Evolutionary conservation across 1,284 basidiomycete species (phyloP).

Genomic region (Austroboletus olivaceoglutinosus): DNA sequence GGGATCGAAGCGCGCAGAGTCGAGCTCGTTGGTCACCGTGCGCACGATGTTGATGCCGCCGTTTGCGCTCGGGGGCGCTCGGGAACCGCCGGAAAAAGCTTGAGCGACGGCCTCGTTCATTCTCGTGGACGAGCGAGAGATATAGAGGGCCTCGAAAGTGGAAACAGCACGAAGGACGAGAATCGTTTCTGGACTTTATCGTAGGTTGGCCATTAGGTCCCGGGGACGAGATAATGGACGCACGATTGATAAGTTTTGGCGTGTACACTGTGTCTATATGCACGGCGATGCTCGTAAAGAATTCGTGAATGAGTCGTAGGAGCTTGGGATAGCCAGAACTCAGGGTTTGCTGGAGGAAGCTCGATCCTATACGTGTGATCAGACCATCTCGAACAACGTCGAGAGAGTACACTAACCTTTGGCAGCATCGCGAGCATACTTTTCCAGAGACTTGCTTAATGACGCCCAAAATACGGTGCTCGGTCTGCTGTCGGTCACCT

Average conservation of each 20-base stretch:
- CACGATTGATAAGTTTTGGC: constrained; percentile 80
- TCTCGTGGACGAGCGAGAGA: constrained; percentile 78
- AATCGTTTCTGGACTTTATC: constrained; percentile 90
- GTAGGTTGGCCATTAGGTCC: constrained; percentile 45
- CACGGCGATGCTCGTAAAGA: constrained; percentile 91
- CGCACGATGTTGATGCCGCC: constrained; percentile 80
- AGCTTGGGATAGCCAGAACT: constrained; percentile 83
- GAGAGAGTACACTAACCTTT: constrained; percentile 51
- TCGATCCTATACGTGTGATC: constrained; percentile 52
- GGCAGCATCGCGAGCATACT: constrained; percentile 71
- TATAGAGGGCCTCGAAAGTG: constrained; percentile 80
- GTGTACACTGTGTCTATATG: constrained; percentile 93
- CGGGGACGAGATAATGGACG: constrained; percentile 9
- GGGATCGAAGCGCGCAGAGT: constrained; percentile 91
- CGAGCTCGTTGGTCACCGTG: constrained; percentile 84
- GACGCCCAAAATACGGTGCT: constrained; percentile 91
- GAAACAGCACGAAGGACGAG: constrained; percentile 81
- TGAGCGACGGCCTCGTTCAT: constrained; percentile 78
- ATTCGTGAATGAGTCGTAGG: constrained; percentile 89
- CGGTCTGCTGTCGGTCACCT: constrained; percentile 87
- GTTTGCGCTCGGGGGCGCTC: constrained; percentile 66
- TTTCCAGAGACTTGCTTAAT: constrained; percentile 76
- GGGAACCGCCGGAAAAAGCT: constrained; percentile 65
- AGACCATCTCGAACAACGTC: not conserved
- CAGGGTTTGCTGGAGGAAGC: constrained; percentile 85